Conservation (phyloP, 2,329 filamentous ascomycete species). For the Sporothrix curviconia region DNA sequence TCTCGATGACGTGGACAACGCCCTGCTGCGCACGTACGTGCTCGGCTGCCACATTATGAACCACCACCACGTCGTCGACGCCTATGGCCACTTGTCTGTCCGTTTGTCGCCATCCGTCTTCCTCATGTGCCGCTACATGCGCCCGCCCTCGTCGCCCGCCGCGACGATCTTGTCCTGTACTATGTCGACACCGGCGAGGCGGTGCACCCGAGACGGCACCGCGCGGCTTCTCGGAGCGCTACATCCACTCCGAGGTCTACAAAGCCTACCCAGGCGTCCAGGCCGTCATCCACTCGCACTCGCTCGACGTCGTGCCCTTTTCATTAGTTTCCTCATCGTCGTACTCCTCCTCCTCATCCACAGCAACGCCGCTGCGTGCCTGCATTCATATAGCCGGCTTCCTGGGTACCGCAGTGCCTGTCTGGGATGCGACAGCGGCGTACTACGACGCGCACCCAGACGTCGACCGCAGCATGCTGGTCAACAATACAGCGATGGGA, state of each 20-base stretch:
- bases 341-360: too few species aligned
- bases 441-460: neutral
- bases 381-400: neutral
- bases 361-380: neutral
- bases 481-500: neutral
- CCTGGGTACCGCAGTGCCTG: neutral
- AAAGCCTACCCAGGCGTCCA: neutral
- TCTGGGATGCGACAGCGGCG: neutral
- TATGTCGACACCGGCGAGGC: neutral
- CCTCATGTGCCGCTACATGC: neutral
- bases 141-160: neutral
- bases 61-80: slow-evolving; percentile 1
- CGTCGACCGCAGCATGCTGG: neutral
- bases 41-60: neutral
- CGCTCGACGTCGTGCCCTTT: neutral
- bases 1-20: neutral
- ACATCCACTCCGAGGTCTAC: slow-evolving; percentile 1
- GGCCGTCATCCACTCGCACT: neutral
- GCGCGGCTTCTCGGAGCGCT: neutral
- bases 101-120: neutral
- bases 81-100: neutral
- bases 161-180: neutral
- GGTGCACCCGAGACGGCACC: neutral
- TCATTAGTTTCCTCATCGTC: too few species aligned
- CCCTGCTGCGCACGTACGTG: neutral